Conservation (phyloP, 306 rosid genomes). For the Ceratonia siliqua region DNA sequence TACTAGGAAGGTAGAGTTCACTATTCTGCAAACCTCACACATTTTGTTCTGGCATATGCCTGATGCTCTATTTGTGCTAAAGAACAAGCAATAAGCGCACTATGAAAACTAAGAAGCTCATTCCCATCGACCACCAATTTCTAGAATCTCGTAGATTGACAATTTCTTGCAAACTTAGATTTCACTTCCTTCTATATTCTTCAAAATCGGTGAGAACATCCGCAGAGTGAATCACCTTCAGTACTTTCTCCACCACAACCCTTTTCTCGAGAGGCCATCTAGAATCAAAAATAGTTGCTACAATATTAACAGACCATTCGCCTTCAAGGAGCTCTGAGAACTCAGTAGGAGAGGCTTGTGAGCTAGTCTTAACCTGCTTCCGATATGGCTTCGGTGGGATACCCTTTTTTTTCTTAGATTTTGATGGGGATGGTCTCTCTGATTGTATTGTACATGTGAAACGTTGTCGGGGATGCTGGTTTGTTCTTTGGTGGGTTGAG, state of each 20-base stretch:
- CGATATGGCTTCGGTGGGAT: no score
- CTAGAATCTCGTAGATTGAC: background rate
- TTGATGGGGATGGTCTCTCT: background rate
- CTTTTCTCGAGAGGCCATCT: background rate
- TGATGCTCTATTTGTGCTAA: background rate
- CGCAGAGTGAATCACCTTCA: background rate
- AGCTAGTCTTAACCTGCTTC: no score
- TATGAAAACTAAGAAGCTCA: background rate
- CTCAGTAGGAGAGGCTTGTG: no score
- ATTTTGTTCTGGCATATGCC: background rate
- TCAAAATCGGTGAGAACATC: background rate
- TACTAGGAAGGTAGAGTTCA: background rate
- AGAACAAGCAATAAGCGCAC: background rate
- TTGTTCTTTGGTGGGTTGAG: no score
- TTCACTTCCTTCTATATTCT: background rate
- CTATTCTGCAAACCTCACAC: conserved; percentile 37
- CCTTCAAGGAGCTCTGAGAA: background rate
- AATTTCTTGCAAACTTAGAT: background rate
- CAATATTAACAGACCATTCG: background rate
- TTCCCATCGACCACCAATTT: background rate
- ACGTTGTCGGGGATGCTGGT: no score
- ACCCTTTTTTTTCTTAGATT: no score
- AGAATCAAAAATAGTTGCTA: background rate
- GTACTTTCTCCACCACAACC: background rate
- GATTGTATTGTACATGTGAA: no score